These are phyloP conservation scores for Cucurbitaria berberidis DNA, from an alignment of 2,329 filamentous ascomycete species.

Conservation along the genomic window DNA sequence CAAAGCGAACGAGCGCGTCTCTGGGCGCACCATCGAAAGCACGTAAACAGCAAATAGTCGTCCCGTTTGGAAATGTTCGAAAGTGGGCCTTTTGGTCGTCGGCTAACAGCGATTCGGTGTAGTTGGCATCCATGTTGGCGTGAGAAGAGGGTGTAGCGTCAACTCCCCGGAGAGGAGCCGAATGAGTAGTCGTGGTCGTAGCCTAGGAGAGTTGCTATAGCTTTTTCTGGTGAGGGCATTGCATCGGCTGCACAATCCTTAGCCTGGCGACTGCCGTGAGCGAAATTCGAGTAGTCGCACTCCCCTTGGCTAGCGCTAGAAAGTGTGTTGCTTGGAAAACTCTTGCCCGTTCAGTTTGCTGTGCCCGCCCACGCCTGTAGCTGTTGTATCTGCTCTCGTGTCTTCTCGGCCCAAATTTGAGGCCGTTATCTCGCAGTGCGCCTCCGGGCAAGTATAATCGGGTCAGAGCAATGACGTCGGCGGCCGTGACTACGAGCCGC, in stretches of 20 bases:
- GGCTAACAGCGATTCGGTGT: not conserved
- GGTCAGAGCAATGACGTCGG: not conserved
- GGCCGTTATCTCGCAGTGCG: not conserved
- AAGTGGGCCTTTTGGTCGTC: not conserved
- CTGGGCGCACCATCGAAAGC: conserved; percentile 4
- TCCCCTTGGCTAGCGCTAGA: not conserved
- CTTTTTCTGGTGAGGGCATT: conserved; percentile 9
- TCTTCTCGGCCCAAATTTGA: not conserved
- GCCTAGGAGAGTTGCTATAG: not conserved
- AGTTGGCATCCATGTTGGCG: not conserved
- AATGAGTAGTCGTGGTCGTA: not conserved
- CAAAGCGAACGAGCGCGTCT: conserved; percentile 19
- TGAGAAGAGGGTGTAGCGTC: not conserved
- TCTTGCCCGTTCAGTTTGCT: not conserved
- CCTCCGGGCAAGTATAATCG: not conserved
- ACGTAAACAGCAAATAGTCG: conserved; percentile 23
- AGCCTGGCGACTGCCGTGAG: conserved; percentile 11
- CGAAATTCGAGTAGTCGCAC: not conserved
- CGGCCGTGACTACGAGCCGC: not conserved
- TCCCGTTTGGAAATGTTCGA: not conserved
- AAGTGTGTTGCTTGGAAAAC: not conserved
- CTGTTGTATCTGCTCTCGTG: not conserved
- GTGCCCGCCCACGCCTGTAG: not conserved
- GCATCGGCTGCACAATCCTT: conserved; percentile 5
- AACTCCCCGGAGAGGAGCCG: not conserved